Evolutionary conservation across 441 rosid genomes (phyloP), one percentile per base, ranked within the genome.

Genomic region (Erysimum cheiri): DNA sequence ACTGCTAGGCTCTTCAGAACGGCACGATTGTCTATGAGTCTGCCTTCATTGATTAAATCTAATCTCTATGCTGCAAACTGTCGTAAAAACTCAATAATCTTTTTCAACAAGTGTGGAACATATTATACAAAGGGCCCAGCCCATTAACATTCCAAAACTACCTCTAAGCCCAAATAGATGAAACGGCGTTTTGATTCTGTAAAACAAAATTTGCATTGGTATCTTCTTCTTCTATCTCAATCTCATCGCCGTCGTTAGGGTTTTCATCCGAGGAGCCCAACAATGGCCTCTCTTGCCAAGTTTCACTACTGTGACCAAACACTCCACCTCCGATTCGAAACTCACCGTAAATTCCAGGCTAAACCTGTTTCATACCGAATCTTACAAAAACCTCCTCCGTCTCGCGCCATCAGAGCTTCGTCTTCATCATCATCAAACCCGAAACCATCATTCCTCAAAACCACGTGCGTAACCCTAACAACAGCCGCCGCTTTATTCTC

Each of bases 401-500:
- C 77, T 5, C 67, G 75, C 46, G 60, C 77, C 73, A 67, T 79
- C 69, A 82, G 76, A 76, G 84, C 84, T 43, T 73, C 87, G 11
- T 52, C 82, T 28, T 74, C 72, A 9, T 72, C 69, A 8, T 62
- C 80, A 7, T 40, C 69, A 0, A 49, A 11, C 24, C 68, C 85
- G 58, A 62, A 72, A 15, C 64, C 80, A 14, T 85, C 79, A 0
- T 46, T 80, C 2, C 47, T 76, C 48, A 87, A 74, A 80, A 46
- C 86, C 70, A 62, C 92, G 50, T 82, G 80, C 81, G 70, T 94
- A 68, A 64, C 90, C 24, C 22, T 91, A 17, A 69, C 79, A n/a
- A 80, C 93, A 5, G 84, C 98, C 12, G 91, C 93, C 44, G 92
- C 88, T 1, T 19, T 94, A 1, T 60, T 89, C 81, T 77, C 89